phyloP scores from a whole-genome alignment of 345 rosid species.

The Acer saccharum region DNA sequence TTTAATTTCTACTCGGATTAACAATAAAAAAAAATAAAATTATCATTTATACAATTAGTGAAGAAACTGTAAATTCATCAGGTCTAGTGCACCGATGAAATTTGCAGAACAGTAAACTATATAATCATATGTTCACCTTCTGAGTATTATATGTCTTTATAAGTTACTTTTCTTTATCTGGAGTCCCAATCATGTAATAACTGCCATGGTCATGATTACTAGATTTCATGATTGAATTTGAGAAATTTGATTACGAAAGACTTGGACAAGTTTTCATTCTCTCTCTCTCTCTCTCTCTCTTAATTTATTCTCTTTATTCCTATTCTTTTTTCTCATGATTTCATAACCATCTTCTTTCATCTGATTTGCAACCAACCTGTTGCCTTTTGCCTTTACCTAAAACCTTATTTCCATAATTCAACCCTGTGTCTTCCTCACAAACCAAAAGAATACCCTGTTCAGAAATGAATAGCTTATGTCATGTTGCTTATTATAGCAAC shows the following conservation, averaged over 20 bases:
- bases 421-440: background rate
- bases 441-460: background rate
- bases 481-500: background rate
- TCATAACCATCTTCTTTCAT: background rate
- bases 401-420: background rate
- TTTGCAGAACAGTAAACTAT: background rate
- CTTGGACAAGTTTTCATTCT: background rate
- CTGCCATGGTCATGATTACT: background rate
- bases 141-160: background rate
- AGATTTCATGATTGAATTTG: background rate
- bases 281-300: no score
- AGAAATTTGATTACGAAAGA: background rate
- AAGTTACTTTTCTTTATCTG: background rate
- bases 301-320: background rate
- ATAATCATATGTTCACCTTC: background rate
- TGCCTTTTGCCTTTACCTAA: background rate
- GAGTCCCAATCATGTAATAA: constrained; percentile 1
- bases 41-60: no score
- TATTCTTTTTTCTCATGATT: no score
- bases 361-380: background rate
- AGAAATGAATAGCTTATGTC: background rate
- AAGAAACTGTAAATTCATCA: background rate
- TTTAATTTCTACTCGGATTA: background rate
- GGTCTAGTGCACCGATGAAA: background rate
- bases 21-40: background rate